Evolutionary conservation across 2,329 filamentous ascomycete genomes (phyloP), one percentile per base, ranked within the genome.

Genomic region (Teratosphaeriaceae sp.): DNA sequence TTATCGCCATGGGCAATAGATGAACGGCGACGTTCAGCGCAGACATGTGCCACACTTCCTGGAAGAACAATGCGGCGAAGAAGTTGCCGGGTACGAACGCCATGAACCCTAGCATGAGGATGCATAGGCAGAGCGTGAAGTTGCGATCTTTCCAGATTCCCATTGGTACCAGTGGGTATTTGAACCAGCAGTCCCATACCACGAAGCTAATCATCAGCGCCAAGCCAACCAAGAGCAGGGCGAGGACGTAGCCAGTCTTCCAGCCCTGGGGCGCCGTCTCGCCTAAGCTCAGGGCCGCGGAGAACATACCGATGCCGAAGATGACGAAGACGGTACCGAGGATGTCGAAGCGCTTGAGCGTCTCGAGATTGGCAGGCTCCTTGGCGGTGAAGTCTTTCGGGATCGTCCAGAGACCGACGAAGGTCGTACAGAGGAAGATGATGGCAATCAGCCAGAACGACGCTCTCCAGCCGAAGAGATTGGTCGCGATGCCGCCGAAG

Each of bases 251-350:
- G 2, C 72, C 65, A 1, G 76, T 75, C 26, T 65, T 69, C 82
- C 82, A 85, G 2, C 81, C 80, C 39, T 80, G 59, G 1, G 73
- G 65, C 1, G 80, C 79, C 27, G 78, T 76, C 11, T 62, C 73
- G 45, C 70, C 70, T 7, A 73, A 62, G 55, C 66, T 80, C 45
- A 84, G 64, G 1, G 75, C 75, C 18, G 77, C 77, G 12, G 78
- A 80, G 55, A 84, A 77, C 68, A 80, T 71, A 3, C 78, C 80
- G 45, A 82, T 79, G 0, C 81, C 80, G n/a, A 75, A 68, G 24
- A 84, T 71, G 3, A 80, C 79, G 46, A 84, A 60, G 1, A 72
- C 54, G 0, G 78, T 80, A 0, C 81, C 81, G 0, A 82, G 60
- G 5, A 78, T 59, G 61, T 85, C 81, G 53, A 85, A 77, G 29